Conservation (phyloP, 495 filamentous ascomycete genomes). For the Neurospora sp. region DNA sequence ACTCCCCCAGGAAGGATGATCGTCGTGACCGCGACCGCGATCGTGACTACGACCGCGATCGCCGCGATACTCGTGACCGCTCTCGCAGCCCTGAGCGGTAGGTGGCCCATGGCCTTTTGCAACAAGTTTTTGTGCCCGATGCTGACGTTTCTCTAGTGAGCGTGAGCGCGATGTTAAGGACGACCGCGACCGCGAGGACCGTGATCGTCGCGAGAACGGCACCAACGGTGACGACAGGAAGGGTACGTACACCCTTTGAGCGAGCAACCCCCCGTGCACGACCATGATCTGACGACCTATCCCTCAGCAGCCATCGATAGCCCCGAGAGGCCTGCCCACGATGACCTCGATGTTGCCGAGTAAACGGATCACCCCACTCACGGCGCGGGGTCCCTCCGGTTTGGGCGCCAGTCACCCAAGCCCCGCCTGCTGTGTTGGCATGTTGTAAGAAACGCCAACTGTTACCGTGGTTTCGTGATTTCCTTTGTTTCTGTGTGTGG, state of each 20-base stretch:
- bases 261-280: constrained; percentile 2
- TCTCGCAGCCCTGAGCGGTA: constrained; percentile 66
- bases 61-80: constrained; percentile 61
- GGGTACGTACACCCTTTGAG: constrained; percentile 44
- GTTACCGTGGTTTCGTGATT: not conserved
- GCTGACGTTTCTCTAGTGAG: constrained; percentile 25
- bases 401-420: not conserved
- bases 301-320: constrained; percentile 51
- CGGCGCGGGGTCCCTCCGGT: not conserved
- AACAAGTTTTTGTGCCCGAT: not conserved
- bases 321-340: constrained; percentile 68
- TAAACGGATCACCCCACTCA: constrained; percentile 29
- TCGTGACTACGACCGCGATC: constrained; percentile 67
- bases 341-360: constrained; percentile 96
- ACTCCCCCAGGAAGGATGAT: constrained; percentile 86
- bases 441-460: not conserved
- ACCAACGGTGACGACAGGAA: constrained; percentile 80
- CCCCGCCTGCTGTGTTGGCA: not conserved
- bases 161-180: constrained; percentile 44
- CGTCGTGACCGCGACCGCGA: constrained; percentile 76
- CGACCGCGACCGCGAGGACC: constrained; percentile 47
- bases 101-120: constrained; percentile 24
- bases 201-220: constrained; percentile 53
- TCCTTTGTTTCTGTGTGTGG: not conserved
- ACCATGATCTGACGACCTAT: constrained; percentile 11